Evolutionary conservation across 106 monocot species (phyloP).

Genomic region (Gastrodia elata): DNA sequence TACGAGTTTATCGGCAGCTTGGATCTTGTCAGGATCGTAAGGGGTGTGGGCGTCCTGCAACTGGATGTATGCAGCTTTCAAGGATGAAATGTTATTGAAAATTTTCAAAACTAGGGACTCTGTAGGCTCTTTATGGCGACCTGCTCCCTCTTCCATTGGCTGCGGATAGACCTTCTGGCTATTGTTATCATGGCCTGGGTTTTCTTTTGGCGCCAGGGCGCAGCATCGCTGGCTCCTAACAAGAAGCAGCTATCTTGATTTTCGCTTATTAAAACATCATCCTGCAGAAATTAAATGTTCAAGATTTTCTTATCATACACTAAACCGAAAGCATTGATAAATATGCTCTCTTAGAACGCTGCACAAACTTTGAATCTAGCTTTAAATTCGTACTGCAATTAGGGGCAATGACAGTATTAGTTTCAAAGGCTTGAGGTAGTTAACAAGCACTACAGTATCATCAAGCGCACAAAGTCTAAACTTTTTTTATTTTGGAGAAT

Average conservation of each 20-base stretch:
- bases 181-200: slow-evolving; percentile 42
- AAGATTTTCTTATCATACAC: not conserved
- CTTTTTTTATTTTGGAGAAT: too few relatives aligned
- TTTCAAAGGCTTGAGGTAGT: too few relatives aligned
- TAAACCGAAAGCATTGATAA: not conserved
- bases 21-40: slow-evolving; percentile 58
- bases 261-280: slow-evolving; percentile 1
- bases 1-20: slow-evolving; percentile 38
- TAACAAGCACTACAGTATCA: too few relatives aligned
- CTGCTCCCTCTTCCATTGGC: slow-evolving; percentile 65
- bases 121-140: slow-evolving; percentile 38
- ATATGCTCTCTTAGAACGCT: too few relatives aligned
- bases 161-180: slow-evolving; percentile 92
- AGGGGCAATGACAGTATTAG: too few relatives aligned
- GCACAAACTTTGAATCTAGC: too few relatives aligned
- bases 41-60: slow-evolving; percentile 65
- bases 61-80: slow-evolving; percentile 65
- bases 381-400: too few relatives aligned
- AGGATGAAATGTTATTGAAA: slow-evolving; percentile 62
- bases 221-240: slow-evolving; percentile 19
- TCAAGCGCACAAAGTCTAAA: too few relatives aligned
- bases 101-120: slow-evolving; percentile 58
- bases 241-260: slow-evolving; percentile 7
- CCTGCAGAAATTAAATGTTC: not conserved
- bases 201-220: slow-evolving; percentile 22